Base-by-base conservation (phyloP, 2,329 filamentous ascomycete species). In the Aaosphaeria arxii region DNA sequence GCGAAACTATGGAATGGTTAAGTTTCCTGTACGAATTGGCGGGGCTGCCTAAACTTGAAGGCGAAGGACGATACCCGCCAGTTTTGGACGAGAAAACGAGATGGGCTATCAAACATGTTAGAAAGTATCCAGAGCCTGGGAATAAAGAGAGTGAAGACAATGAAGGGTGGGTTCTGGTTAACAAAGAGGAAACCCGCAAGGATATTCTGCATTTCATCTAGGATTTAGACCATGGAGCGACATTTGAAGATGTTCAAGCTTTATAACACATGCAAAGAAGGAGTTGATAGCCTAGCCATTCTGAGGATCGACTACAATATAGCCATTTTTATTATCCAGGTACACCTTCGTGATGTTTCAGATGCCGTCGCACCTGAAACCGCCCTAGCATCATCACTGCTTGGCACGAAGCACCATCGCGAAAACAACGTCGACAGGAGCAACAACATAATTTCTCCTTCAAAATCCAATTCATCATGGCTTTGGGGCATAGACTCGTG, bases 1-100 rank as follows among this genome's bases (percentile, higher is more conserved):
- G 77, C 0, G 77, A 82, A 61, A 81, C 78, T 0, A 54, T 72
- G 1, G 67, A 65, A 6, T 83, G 74, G 70, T 62, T 83, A 3
- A 61, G 64, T 1, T 66, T 65, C 7, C 54, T 82, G 40, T 82
- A 74, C 57, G 55, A 67, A 5, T 66, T 82, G 43, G 75, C 79
- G 0, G 80, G 80, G 0, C 59, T 83, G 32, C 72, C 73, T 0
- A 73, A 67, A 11, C 56, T 83, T 39, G 65, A 63, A 29, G 78
- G 77, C 1, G 71, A 77, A 50, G 41, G 41, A 11, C 7, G 24
- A 11, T 30, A 11, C 30, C 41, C 41, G 41, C 58, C 58, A 1
- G 53, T 54, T 31, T 43, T 61, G 49, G 50, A 48, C 24, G 48
- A 45, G 40, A 46, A 53, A 43, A 44, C 52, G 30, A 50, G 52